These are phyloP conservation scores for Calvatia gigantea DNA, from an alignment of 768 basidiomycete genomes.

Conservation along the genomic window DNA sequence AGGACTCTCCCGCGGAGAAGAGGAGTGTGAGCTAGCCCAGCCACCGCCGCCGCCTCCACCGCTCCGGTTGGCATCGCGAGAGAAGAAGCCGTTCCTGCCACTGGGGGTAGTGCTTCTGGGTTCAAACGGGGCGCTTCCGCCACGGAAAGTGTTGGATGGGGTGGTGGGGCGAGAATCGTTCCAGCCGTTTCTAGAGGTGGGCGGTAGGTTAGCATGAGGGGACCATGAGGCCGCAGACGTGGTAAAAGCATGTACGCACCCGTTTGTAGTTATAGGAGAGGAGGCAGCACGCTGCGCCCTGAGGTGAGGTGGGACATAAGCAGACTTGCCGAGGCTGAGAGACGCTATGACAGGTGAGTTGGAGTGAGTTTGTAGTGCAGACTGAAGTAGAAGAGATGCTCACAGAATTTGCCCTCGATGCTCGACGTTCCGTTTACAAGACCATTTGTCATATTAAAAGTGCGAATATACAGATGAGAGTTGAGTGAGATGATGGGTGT, in stretches of 20 bases:
- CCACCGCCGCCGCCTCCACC: conserved; percentile 31
- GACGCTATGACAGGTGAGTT: conserved; percentile 43
- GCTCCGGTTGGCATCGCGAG: conserved; percentile 8
- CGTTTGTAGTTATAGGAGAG: conserved; percentile 46
- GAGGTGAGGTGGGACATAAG: conserved; percentile 88
- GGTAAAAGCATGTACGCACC: conserved; percentile 35
- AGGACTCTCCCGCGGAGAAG: conserved; percentile 18
- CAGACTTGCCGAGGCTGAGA: conserved; percentile 74
- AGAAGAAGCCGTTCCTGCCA: conserved; percentile 16
- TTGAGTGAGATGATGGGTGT: conserved; percentile 27
- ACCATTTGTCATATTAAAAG: conserved; percentile 86
- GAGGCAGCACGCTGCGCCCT: conserved; percentile 78
- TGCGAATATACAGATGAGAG: conserved; percentile 18
- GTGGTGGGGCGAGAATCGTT: conserved; percentile 67
- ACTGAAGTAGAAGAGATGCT: conserved; percentile 23
- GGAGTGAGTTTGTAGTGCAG: conserved; percentile 7
- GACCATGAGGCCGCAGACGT: conserved; percentile 9
- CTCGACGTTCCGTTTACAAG: conserved; percentile 74
- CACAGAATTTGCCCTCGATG: conserved; percentile 76
- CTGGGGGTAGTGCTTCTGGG: conserved; percentile 4
- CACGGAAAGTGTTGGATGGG: conserved; percentile 50
- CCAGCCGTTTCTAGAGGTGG: conserved; percentile 58
- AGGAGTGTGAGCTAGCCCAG: conserved; percentile 37
- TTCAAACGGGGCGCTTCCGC: conserved; percentile 27
- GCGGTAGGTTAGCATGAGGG: conserved; percentile 15